Evolutionary conservation across 208 protist genomes (phyloP).

Genomic region (Leptomonas pyrrhocoris): DNA sequence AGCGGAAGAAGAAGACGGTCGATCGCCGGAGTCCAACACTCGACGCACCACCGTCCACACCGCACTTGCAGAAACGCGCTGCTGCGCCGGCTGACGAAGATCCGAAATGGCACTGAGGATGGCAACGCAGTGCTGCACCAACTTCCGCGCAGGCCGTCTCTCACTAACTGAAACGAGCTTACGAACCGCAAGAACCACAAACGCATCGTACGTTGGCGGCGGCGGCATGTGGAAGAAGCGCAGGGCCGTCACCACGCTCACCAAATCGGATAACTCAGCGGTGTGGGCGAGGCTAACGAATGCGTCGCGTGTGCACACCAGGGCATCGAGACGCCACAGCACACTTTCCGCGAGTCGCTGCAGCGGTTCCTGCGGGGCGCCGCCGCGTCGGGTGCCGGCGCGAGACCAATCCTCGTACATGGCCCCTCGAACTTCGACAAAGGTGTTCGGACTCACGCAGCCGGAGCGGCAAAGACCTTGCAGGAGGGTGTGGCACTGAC

Average conservation of each 20-base stretch:
- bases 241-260: conserved; percentile 45
- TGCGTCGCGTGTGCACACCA: conserved; percentile 34
- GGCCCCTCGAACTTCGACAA: conserved; percentile 28
- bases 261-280: conserved; percentile 47
- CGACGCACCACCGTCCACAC: conserved; percentile 28
- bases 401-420: conserved; percentile 10
- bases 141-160: not conserved
- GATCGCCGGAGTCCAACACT: not conserved
- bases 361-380: conserved; percentile 43
- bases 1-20: not conserved
- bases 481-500: conserved; percentile 71
- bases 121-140: conserved; percentile 36
- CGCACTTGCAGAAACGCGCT: conserved; percentile 17
- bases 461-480: conserved; percentile 63
- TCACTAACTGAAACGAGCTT: not conserved
- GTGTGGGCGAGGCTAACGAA: conserved; percentile 39
- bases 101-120: conserved; percentile 27
- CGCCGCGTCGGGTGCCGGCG: conserved; percentile 11
- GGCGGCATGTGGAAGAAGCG: conserved; percentile 68
- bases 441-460: conserved; percentile 51
- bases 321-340: conserved; percentile 53
- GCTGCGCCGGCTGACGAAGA: conserved; percentile 28
- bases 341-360: conserved; percentile 46
- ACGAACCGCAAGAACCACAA: conserved; percentile 21
- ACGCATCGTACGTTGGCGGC: conserved; percentile 75